phyloP scores from a whole-genome alignment of 2,329 filamentous ascomycete species.

The Diaporthe ampelina region DNA sequence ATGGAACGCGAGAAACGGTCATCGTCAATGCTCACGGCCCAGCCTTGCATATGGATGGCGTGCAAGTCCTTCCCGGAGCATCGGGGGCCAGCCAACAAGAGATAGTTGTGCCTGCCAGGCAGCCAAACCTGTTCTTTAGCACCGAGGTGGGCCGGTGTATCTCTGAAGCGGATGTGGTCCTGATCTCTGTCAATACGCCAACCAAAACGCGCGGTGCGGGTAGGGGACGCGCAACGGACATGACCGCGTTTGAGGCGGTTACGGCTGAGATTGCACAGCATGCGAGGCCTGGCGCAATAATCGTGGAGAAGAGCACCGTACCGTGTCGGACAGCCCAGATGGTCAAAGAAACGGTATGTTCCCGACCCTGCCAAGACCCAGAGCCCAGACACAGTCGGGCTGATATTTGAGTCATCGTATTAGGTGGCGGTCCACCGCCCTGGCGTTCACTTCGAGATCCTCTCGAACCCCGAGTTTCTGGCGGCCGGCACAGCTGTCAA shows the following conservation, averaged over 20 bases:
- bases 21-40: constrained; percentile 54
- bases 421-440: constrained; percentile 72
- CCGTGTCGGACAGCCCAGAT: constrained; percentile 81
- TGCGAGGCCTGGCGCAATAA: constrained; percentile 76
- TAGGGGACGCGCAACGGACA: constrained; percentile 78
- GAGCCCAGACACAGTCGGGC: background rate
- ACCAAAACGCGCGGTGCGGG: constrained; percentile 80
- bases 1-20: constrained; percentile 63
- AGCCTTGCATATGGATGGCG: background rate
- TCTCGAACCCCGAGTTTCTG: constrained; percentile 87
- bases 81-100: background rate
- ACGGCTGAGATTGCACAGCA: constrained; percentile 76
- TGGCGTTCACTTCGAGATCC: constrained; percentile 77
- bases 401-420: background rate
- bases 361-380: background rate
- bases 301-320: constrained; percentile 87
- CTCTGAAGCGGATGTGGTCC: constrained; percentile 77
- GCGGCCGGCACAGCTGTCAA: constrained; percentile 82
- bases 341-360: constrained; percentile 75
- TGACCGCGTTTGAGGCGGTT: constrained; percentile 79
- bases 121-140: constrained; percentile 81
- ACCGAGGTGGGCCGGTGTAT: constrained; percentile 75
- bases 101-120: constrained; percentile 56
- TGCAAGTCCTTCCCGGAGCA: background rate
- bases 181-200: constrained; percentile 84